Conservation (phyloP, 2,329 filamentous ascomycete genomes). For the Aspergillus brasiliensis region DNA sequence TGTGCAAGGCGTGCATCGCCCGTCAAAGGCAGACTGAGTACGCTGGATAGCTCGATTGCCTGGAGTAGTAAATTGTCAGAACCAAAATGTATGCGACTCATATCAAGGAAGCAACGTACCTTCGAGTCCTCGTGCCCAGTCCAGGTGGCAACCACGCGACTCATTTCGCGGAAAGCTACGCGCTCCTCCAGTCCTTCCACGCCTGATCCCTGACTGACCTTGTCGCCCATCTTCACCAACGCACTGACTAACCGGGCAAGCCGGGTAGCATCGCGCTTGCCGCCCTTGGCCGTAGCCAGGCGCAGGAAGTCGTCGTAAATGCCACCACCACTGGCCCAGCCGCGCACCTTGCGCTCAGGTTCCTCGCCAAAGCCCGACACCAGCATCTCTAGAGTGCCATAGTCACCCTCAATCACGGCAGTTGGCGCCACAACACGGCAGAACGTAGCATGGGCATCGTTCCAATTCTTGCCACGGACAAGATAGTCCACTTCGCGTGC, state of each 20-base stretch:
- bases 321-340: slow-evolving; percentile 78
- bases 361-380: slow-evolving; percentile 69
- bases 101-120: slow-evolving; percentile 44
- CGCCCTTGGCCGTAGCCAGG: slow-evolving; percentile 46
- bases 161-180: slow-evolving; percentile 82
- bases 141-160: slow-evolving; percentile 68
- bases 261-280: slow-evolving; percentile 44
- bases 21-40: slow-evolving; percentile 57
- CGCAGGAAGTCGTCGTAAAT: slow-evolving; percentile 70
- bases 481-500: slow-evolving; percentile 76
- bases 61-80: slow-evolving; percentile 13
- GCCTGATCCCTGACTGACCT: slow-evolving; percentile 53
- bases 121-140: slow-evolving; percentile 62
- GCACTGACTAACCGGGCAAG: slow-evolving; percentile 52
- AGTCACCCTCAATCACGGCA: slow-evolving; percentile 81
- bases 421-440: slow-evolving; percentile 77
- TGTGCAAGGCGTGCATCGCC: slow-evolving; percentile 72
- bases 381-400: slow-evolving; percentile 67
- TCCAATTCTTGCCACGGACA: slow-evolving; percentile 72
- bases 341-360: slow-evolving; percentile 62
- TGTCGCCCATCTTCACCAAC: slow-evolving; percentile 45
- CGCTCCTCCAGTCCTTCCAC: slow-evolving; percentile 58
- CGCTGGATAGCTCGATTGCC: slow-evolving; percentile 39
- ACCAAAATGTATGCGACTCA: too few species aligned
- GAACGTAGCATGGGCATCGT: slow-evolving; percentile 83